These are phyloP conservation scores for Hypoxylon sp. DNA, from an alignment of 2,329 filamentous ascomycete species.

Conservation along the genomic window DNA sequence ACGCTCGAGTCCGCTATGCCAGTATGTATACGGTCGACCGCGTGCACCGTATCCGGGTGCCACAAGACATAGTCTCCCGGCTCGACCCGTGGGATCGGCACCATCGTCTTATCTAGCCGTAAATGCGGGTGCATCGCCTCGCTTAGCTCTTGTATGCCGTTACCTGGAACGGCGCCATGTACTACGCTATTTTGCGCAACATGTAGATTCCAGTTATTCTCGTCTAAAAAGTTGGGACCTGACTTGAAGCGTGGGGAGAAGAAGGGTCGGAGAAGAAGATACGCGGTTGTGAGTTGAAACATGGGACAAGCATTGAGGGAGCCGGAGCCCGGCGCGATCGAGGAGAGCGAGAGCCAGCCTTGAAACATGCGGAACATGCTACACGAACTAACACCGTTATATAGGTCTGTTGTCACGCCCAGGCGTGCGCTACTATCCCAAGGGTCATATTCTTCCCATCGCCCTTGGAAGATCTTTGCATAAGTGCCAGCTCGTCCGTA, in stretches of 20 bases:
- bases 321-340: conserved; percentile 79
- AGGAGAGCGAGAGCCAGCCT: conserved; percentile 87
- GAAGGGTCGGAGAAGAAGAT: conserved; percentile 86
- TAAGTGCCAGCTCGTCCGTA: conserved; percentile 80
- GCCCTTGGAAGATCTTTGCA: conserved; percentile 77
- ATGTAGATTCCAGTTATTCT: conserved; percentile 72
- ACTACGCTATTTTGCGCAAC: conserved; percentile 68
- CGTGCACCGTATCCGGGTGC: conserved; percentile 86
- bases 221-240: conserved; percentile 62
- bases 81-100: conserved; percentile 75
- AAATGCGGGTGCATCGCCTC: conserved; percentile 77
- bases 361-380: conserved; percentile 90
- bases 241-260: conserved; percentile 68
- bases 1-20: conserved; percentile 81
- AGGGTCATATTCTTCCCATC: conserved; percentile 85
- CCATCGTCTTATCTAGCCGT: conserved; percentile 75
- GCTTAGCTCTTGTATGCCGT: conserved; percentile 75
- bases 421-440: conserved; percentile 83
- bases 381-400: conserved; percentile 85
- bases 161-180: conserved; percentile 78
- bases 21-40: conserved; percentile 81
- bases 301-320: conserved; percentile 86
- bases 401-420: conserved; percentile 79
- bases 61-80: conserved; percentile 85
- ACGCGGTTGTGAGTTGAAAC: conserved; percentile 80